Base-by-base conservation (phyloP, 441 rosid species). In the Viola pubescens region DNA sequence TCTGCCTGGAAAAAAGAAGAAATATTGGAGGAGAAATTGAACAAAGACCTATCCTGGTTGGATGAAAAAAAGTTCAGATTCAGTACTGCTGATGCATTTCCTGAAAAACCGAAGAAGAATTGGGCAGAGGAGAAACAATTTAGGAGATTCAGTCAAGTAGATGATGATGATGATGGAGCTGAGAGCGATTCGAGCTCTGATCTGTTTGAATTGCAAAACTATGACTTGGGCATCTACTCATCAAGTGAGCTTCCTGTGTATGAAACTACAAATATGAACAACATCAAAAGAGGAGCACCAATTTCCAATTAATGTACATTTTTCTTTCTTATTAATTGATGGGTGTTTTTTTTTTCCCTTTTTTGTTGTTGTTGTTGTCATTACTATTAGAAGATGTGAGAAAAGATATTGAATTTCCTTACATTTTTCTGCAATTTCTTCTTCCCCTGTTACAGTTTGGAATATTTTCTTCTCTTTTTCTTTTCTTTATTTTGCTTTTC, bases 111-210 rank as follows among this genome's bases (percentile, higher is more conserved):
- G 52, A 76, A 69, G 68, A 63, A 67, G 37, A 19, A 54, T 70
- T 64, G 63, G 49, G 56, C 70, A 11, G 74, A 75, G 47, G 67
- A 64, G 39, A 71, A 68, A 12, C 81, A 66, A 56, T 45, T 51
- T 57, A 59, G 48, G 48, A 77, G 68, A 56, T 69, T 68, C 47
- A 60, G 43, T 12, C 82, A 77, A 48, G 62, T 62, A 4, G 91
- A 87, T 61, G 89, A 79, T 26, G 34, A 26, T 47, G 95, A 79
- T 26, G 34, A 26, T 47, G 95, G 88, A 40, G 81, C 78, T 53
- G 94, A 85, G 44, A 92, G 89, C 70, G 98, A 92, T 81, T 85
- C 97, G 42, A 92, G 98, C 72, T 92, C 98, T 59, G 98, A 92
- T 79, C 83, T 92, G 68, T 92, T 92, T 56, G 98, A 92, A 77